Percentiles rank a stretch among this genome's conserved stretches.
Evolutionary conservation across 805 yeast genomes (phyloP).

Genomic region (Brettanomyces naardenensis): DNA sequence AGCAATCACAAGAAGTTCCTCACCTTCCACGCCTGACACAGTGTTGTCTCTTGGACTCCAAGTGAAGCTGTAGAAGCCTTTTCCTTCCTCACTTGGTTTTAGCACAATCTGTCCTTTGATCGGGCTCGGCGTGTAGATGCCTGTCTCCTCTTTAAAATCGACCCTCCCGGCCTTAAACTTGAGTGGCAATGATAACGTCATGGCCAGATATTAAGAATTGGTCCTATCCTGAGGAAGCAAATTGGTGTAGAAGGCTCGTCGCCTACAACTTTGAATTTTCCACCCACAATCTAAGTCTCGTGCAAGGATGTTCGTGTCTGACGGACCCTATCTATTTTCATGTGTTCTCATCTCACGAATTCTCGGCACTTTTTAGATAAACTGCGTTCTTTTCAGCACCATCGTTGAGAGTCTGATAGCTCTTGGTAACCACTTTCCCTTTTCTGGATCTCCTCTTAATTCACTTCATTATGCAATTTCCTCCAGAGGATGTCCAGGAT

Average conservation of each 20-base stretch:
- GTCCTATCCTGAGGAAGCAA: too few relatives aligned
- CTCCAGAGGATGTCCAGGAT: slow-evolving; percentile 45
- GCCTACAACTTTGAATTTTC: too few relatives aligned
- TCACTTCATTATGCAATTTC: slow-evolving; percentile 34
- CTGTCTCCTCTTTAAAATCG: slow-evolving; percentile 50
- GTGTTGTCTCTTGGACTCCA: slow-evolving; percentile 63
- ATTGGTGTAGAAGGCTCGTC: too few relatives aligned
- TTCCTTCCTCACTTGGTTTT: slow-evolving; percentile 59
- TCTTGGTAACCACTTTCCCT: too few relatives aligned
- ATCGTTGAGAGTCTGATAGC: too few relatives aligned
- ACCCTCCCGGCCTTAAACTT: slow-evolving; percentile 79
- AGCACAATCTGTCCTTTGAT: slow-evolving; percentile 61
- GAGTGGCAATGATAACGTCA: slow-evolving; percentile 13
- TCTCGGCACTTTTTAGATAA: too few relatives aligned
- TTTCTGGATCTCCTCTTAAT: neutral
- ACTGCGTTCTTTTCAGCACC: too few relatives aligned
- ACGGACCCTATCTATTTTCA: too few relatives aligned
- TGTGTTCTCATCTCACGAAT: too few relatives aligned
- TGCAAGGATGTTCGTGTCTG: too few relatives aligned
- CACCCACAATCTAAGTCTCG: too few relatives aligned
- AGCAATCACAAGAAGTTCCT: slow-evolving; percentile 67
- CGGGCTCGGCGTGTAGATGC: slow-evolving; percentile 61
- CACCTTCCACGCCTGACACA: slow-evolving; percentile 35
- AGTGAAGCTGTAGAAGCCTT: slow-evolving; percentile 57
- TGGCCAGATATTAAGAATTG: too few relatives aligned